Conservation (phyloP, 2,329 filamentous ascomycete genomes). For the Tolypocladium tundrense region DNA sequence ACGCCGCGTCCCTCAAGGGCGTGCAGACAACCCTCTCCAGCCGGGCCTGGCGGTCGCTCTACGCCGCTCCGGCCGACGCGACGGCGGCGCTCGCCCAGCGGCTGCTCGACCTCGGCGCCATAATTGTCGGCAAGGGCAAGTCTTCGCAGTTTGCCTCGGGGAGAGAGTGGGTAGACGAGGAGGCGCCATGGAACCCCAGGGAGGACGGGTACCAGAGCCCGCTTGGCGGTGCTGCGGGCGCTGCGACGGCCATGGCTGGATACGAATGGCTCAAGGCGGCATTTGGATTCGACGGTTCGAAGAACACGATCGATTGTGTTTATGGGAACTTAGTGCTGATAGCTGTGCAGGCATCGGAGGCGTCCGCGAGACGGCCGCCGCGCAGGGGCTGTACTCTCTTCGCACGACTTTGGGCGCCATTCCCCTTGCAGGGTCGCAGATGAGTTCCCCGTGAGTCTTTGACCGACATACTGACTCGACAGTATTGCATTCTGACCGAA, state of each 20-base stretch:
- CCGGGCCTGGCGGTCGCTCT: conserved; percentile 45
- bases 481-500: not conserved
- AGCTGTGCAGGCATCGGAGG: conserved; percentile 9
- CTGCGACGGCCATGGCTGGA: conserved; percentile 23
- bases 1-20: conserved; percentile 29
- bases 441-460: conserved; percentile 11
- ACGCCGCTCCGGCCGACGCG: conserved; percentile 27
- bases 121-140: conserved; percentile 44
- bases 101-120: conserved; percentile 49
- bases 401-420: conserved; percentile 8
- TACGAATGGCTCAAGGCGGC: conserved; percentile 32
- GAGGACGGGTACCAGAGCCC: conserved; percentile 35
- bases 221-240: conserved; percentile 25
- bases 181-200: conserved; percentile 32
- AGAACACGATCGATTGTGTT: conserved; percentile 1
- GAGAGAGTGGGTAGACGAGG: conserved; percentile 29
- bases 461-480: too few species aligned
- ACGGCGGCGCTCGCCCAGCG: conserved; percentile 42
- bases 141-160: conserved; percentile 34
- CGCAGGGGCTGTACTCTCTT: conserved; percentile 20
- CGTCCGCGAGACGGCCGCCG: conserved; percentile 9
- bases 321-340: not conserved
- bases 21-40: conserved; percentile 47
- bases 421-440: conserved; percentile 5
- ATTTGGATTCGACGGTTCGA: conserved; percentile 25